Evolutionary conservation across 2,329 filamentous ascomycete species (phyloP), one percentile per base, ranked within the genome.

Genomic region (Daldinia sp.): DNA sequence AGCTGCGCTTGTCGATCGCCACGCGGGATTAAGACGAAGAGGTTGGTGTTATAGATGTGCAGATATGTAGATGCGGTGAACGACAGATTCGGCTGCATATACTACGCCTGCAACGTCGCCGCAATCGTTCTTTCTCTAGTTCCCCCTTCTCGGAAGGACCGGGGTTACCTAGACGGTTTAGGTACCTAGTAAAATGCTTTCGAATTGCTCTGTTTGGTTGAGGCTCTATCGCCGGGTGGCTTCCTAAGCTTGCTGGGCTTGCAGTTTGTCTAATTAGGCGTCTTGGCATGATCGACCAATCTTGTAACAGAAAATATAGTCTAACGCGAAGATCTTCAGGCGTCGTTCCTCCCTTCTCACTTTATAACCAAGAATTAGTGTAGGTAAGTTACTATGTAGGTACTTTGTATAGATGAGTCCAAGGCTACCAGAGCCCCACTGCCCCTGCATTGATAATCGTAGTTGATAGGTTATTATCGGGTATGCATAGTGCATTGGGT

Each of bases 401-500:
- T 39, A 39, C 12, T 39, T 39, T 39, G 33, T 39, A 4, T 39
- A 39, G 4, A 37, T 37, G 15, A 62, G 37, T 46, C 39, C 20
- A 65, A 48, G 61, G 55, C 65, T 66, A 33, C 26, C 41, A 30
- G 41, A 64, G 58, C 66, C 63, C 66, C 69, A 71, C 67, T 46
- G 23, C 67, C 69, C 69, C 69, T 71, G 69, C 63, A 63, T 67
- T 61, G 54, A 69, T 65, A 54, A 39, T 15, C 33, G 46, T 30
- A 23, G 9, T 12, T 23, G 42, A 33, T 61, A 54, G 26, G 46
- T 42, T 42, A 10, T 48, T 20, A 20, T 4, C 7, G 42, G 35
- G 39, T 35, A 37, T 28, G 13, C 42, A 68, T 60, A 61, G 62
- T 68, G 48, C 35, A 44, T 30, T 26, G 33, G 15, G 18, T 56